These are phyloP conservation scores for Tetrahymena borealis DNA, from an alignment of 73 alveolate species.

Conservation along the genomic window DNA sequence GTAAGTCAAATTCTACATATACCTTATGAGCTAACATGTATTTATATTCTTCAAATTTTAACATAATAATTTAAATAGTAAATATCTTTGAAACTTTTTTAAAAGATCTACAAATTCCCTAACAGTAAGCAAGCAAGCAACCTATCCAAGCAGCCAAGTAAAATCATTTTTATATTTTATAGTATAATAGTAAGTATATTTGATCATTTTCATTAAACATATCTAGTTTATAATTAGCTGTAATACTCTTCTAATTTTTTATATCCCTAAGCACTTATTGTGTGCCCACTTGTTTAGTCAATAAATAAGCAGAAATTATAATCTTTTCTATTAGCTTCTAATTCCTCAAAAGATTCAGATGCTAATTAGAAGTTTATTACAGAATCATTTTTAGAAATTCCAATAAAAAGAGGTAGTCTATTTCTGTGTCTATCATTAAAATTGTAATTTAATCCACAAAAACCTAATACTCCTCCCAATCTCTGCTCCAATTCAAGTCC, in stretches of 20 bases:
- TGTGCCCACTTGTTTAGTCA: neutral
- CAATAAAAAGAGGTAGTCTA: neutral
- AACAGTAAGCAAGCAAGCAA: too few species aligned
- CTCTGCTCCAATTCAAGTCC: neutral
- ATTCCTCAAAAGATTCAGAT: neutral
- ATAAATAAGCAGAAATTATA: neutral
- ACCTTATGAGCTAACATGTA: too few species aligned
- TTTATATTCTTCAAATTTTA: too few species aligned
- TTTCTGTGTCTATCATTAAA: neutral
- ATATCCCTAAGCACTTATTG: neutral
- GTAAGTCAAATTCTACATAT: too few species aligned
- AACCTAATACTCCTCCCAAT: neutral
- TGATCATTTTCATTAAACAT: neutral
- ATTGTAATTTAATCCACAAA: neutral
- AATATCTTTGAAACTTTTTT: too few species aligned
- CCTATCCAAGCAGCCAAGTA: too few species aligned
- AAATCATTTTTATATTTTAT: too few species aligned
- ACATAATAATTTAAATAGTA: too few species aligned
- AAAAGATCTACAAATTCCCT: too few species aligned
- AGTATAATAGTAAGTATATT: neutral
- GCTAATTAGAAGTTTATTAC: neutral
- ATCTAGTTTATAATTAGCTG: neutral
- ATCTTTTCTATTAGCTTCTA: neutral
- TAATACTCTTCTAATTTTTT: neutral
- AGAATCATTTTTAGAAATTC: neutral